These are phyloP conservation scores for Diaporthe sp. DNA, from an alignment of 2,329 filamentous ascomycete genomes.

Conservation along the genomic window DNA sequence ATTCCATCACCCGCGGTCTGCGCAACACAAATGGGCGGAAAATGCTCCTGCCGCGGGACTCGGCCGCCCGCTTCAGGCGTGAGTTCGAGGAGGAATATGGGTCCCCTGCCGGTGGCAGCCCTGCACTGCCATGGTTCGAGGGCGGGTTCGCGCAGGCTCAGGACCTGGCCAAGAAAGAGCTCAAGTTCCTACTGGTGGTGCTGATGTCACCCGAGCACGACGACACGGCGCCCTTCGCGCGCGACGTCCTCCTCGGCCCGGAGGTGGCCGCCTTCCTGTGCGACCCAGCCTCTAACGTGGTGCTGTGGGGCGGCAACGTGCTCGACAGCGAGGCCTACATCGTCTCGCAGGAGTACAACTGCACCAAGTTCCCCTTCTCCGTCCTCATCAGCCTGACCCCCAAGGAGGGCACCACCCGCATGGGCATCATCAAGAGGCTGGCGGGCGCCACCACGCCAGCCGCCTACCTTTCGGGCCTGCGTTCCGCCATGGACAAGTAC, in stretches of 20 bases:
- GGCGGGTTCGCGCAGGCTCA: conserved; percentile 92
- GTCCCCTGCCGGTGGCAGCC: conserved; percentile 44
- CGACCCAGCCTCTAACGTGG: conserved; percentile 79
- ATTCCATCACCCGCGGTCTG: conserved; percentile 61
- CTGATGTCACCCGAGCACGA: conserved; percentile 94
- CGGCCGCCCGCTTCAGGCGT: conserved; percentile 86
- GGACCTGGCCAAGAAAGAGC: conserved; percentile 87
- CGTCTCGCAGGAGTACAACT: conserved; percentile 85
- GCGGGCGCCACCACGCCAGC: conserved; percentile 76
- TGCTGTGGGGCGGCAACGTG: conserved; percentile 94
- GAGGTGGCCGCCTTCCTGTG: conserved; percentile 81
- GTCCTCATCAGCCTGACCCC: conserved; percentile 89
- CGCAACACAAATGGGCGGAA: conserved; percentile 76
- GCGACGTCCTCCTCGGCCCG: conserved; percentile 81
- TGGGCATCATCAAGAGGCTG: conserved; percentile 88
- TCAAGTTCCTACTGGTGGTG: conserved; percentile 91
- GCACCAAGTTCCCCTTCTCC: conserved; percentile 92
- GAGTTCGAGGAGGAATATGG: conserved; percentile 97
- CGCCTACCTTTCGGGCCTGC: conserved; percentile 81
- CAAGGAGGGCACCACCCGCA: conserved; percentile 82
- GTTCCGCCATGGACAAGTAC: conserved; percentile 78
- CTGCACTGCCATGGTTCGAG: conserved; percentile 81
- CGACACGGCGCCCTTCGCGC: conserved; percentile 84
- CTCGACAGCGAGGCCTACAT: conserved; percentile 95
- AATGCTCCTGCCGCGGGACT: conserved; percentile 85